Base-by-base conservation (phyloP, 768 basidiomycete species). In the Amanita exitialis region DNA sequence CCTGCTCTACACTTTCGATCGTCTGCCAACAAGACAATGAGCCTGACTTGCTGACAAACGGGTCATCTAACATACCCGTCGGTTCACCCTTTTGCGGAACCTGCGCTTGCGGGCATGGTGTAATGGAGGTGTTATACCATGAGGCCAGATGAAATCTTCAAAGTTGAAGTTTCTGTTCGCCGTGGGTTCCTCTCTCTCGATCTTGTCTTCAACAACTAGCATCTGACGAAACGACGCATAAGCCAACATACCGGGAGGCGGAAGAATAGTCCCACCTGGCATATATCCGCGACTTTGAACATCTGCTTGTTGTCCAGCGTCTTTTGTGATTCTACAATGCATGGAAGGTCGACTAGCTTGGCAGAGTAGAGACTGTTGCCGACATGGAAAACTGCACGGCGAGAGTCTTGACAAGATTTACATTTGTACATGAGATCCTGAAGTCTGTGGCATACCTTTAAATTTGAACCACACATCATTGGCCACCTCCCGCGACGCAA, bases 251-350 rank as follows among this genome's bases (percentile, higher is more conserved):
- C 36, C 34, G 28, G 51, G 45, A 42, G 43, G 34, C 35, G 46
- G 20, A 34, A 44, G 42, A 44, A 18, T 45, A 52, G 56, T 59
- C 15, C 58, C 58, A 92, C 91, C 80, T 96, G 94, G 70, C 90
- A 95, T 69, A 99, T 95, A 64, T 99, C 96, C 35, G 93, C 94
- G 5, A 94, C 90, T 67, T 99, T 99, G 75, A 98, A 96, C 81
- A 96, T 86, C 61, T 96, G 92, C 64, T 94, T 92, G 64, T 84
- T 88, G 67, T 98, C 96, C 45, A 95, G 67, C 1, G 95, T 92
- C 73, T 97, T 97, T 66, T 98, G 94, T 10, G 90, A 80, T 62
- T 99, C 96, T 56, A 94, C 75, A 47, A 99, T 80, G 65, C 89
- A 90, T 1, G 96, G 96, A 41, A 99, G 71, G 66, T 99, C 96